Evolutionary conservation across 768 basidiomycete species (phyloP), one percentile per base, ranked within the genome.

Genomic region (Lactarius deliciosus): DNA sequence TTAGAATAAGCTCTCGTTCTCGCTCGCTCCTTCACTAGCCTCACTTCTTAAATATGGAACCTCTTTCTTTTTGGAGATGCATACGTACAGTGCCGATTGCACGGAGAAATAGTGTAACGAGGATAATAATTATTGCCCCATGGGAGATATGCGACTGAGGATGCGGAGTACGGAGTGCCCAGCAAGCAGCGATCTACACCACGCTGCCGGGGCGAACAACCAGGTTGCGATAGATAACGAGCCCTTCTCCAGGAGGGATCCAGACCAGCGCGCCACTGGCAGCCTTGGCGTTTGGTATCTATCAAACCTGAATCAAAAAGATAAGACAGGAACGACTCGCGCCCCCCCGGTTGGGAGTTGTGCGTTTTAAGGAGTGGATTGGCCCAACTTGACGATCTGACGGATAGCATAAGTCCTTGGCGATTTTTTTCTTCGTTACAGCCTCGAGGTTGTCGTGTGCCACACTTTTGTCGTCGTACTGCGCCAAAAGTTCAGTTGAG

Each of bases 251-350:
- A 32, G n/a, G 30, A 32, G 55, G 11, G 56, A 10, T 36, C 56
- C 34, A 20, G 30, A 50, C 47, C 47, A 3, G 4, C 11, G 10
- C 38, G 38, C 38, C 38, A n/a, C n/a, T n/a, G n/a, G n/a, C n/a
- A 40, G 38, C 3, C 15, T 40, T 50, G 47, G 10, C 20, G 34
- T 32, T 30, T 36, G 18, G 18, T 38, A 38, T 38, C 36, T 57
- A 57, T 57, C 56, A 57, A 10, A 57, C 30, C 56, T 22, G 32
- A 20, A 57, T 34, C 55, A 57, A 18, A 18, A 57, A 50, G 55
- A 57, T 57, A 57, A 57, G 55, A 57, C 55, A 57, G 28, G 55
- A 8, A 57, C 55, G n/a, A 34, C 20, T 22, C 18, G 11, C 8
- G 22, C 22, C 15, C 15, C 15, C 15, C 40, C 15, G 2, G 10